Evolutionary conservation across 2,329 filamentous ascomycete species (phyloP), one percentile per base, ranked within the genome.

Genomic region (Emmonsia crescens): DNA sequence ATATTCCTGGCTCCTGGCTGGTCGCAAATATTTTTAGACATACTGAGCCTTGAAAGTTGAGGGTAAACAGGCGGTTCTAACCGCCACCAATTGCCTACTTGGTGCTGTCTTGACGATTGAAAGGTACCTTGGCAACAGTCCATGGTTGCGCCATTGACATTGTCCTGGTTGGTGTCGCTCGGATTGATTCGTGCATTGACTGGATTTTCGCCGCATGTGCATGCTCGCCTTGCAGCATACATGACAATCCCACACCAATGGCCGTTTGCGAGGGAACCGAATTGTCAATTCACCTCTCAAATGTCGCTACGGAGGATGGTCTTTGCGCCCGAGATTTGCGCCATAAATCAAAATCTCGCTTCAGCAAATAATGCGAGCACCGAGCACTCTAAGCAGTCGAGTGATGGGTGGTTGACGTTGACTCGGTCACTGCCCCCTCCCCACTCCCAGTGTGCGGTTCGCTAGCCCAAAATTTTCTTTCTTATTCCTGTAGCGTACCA

Each of bases 181-280:
- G 57, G 8, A 40, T 36, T 40, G 44, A 48, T 59, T 60, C 46
- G 59, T 52, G 59, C 5, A 36, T 60, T 33, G 42, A 27, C 42
- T 5, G 33, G 48, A 55, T 54, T 60, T 33, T 60, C 33, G 33
- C 59, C 55, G 59, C 59, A 60, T 60, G 59, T 46, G 59, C 49
- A 54, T 27, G 38, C 9, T 52, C 48, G 48, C 24, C 59, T 60
- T 54, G 49, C 59, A 60, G 49, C 21, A 19, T 58, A 31, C 56
- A 42, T 48, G 42, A 38, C 57, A 49, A 38, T 33, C 21, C 31
- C 48, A 54, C 57, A 44, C 46, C 46, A 59, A 59, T 59, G 29
- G n/a, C 27, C 16, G 31, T 52, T 52, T 52, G 49, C 29, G 16
- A 44, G 42, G 29, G 16, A 51, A 44, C 29, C n/a, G 27, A 38